phyloP scores from a whole-genome alignment of 371 early-diverging fungal genomes.

The Apophysomyces elegans region DNA sequence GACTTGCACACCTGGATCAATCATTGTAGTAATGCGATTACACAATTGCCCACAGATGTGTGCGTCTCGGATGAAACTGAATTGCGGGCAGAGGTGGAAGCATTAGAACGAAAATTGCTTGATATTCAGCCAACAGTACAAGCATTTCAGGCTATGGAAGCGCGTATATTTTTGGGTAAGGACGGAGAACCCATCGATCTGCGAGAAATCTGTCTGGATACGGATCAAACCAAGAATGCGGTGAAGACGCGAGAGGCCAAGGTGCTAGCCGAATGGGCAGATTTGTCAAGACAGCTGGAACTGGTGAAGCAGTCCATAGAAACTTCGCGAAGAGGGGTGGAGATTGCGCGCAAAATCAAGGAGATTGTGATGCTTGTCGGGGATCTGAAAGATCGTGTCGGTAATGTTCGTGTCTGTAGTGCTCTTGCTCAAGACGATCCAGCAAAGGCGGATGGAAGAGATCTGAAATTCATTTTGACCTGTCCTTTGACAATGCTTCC shows the following conservation, averaged over 20 bases:
- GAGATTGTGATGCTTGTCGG: constrained; percentile 47
- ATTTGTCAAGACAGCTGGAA: constrained; percentile 33
- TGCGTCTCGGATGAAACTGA: constrained; percentile 48
- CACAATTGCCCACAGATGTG: constrained; percentile 41
- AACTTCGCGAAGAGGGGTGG: constrained; percentile 36
- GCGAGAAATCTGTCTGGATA: constrained; percentile 30
- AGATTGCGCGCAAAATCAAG: constrained; percentile 52
- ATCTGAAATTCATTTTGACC: constrained; percentile 30
- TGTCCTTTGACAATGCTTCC: constrained; percentile 47
- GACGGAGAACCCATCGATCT: constrained; percentile 31
- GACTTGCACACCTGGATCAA: constrained; percentile 51
- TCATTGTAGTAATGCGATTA: constrained; percentile 43
- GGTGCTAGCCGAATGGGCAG: constrained; percentile 43
- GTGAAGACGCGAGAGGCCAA: constrained; percentile 31
- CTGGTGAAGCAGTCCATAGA: constrained; percentile 28
- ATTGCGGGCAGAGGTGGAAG: constrained; percentile 38
- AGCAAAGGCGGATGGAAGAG: constrained; percentile 20
- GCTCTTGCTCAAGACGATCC: constrained; percentile 13
- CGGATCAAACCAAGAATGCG: constrained; percentile 25
- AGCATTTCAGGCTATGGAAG: constrained; percentile 43
- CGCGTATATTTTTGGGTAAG: constrained; percentile 33
- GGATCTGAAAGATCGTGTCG: constrained; percentile 46
- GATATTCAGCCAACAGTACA: constrained; percentile 44
- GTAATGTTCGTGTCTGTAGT: constrained; percentile 35
- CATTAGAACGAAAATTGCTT: constrained; percentile 38